These are phyloP conservation scores for Dispira simplex DNA, from an alignment of 192 early-diverging fungal genomes.

Conservation along the genomic window DNA sequence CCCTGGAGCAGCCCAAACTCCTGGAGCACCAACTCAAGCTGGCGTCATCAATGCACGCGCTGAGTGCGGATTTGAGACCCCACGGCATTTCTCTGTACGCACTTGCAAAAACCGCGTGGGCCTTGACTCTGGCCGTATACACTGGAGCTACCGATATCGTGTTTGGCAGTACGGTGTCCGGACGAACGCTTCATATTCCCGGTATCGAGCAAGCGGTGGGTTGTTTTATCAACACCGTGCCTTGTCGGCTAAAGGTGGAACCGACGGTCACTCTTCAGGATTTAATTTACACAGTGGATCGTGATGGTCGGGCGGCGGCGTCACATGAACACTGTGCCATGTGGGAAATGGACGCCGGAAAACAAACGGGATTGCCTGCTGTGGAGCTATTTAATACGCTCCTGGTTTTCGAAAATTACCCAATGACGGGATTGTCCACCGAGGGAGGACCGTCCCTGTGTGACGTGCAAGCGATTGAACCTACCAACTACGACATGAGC, in stretches of 20 bases:
- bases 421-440: not conserved
- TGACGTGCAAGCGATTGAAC: no score
- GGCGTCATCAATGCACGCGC: not conserved
- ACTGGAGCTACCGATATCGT: not conserved
- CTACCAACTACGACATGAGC: no score
- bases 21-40: not conserved
- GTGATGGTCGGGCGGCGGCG: not conserved
- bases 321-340: not conserved
- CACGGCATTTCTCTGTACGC: not conserved
- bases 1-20: not conserved
- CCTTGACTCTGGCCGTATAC: not conserved
- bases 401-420: slow-evolving; percentile 6
- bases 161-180: not conserved
- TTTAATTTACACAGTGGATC: not conserved
- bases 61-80: not conserved
- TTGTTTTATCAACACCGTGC: not conserved
- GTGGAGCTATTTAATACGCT: not conserved
- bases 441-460: no score
- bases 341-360: not conserved
- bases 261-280: not conserved
- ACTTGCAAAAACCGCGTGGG: not conserved
- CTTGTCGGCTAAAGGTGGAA: not conserved
- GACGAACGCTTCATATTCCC: not conserved
- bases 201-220: not conserved
- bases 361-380: not conserved